Evolutionary conservation across 192 early-diverging fungal species (phyloP), one percentile per base, ranked within the genome.

Genomic region (Thamnidium elegans): DNA sequence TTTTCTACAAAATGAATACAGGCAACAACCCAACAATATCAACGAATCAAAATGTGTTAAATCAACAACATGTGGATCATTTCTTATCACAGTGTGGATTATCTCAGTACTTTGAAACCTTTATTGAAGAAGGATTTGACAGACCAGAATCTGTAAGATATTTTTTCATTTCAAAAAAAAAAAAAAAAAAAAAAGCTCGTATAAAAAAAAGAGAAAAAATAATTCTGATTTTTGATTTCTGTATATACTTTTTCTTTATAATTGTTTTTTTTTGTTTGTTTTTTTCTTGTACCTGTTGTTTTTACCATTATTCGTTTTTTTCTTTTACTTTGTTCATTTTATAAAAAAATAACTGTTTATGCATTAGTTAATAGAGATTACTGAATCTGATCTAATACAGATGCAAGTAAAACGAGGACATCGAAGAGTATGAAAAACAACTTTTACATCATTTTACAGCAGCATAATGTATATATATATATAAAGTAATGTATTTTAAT

Each of bases 101-200:
- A 36, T 20, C n/a, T 15, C 68, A 78, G 30, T 78, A 78, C 51
- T 68, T 46, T 39, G 65, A 73, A 43, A 54, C 50, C 11, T 62
- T 78, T 34, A 62, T 74, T n/a, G 64, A 58, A 13, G 76, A 78
- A 70, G 76, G 76, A 1, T 78, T 78, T 53, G 76, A 78, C 34
- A 64, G 73, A 15, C 39, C 74, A 3, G 66, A 73, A 63, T 77
- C 75, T 26, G 75, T 77, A 69, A 51, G 63, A 56, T 46, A 20
- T 32, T 23, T 19, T 23, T 50, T 11, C 34, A 59, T 43, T n/a
- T 58, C 15, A 58, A 58, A n/a, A 39, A 26, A 26, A 19, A 56
- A n/a, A 45, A 7, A 3, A 21, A 14, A 13, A 42, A 3, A n/a
- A 6, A 15, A 55, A n/a, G 31, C 32, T 9, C 36, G n/a, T 39